Percentiles rank a stretch among this genome's conserved stretches.
Conservation (phyloP, 225 moss, liverwort and hornwort genomes). For the Sphagnum contortum region DNA sequence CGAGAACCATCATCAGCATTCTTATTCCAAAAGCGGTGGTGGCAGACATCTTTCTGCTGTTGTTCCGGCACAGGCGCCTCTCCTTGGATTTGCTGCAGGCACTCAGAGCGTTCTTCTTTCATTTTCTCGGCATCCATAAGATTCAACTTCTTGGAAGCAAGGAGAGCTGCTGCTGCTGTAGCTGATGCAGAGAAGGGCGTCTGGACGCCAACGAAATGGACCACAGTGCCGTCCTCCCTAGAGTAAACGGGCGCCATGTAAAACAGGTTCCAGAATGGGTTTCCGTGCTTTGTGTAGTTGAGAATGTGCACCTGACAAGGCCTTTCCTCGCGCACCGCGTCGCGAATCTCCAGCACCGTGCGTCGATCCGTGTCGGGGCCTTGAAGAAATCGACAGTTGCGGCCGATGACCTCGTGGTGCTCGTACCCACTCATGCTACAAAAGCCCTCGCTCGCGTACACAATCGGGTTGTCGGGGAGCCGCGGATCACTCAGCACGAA, state of each 20-base stretch:
- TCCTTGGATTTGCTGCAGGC: too few relatives aligned
- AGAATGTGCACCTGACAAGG: conserved; percentile 60
- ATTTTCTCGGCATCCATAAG: too few relatives aligned
- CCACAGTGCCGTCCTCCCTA: conserved; percentile 37
- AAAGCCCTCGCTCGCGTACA: conserved; percentile 68
- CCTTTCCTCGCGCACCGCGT: conserved; percentile 62
- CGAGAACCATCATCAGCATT: too few relatives aligned
- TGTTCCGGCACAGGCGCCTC: too few relatives aligned
- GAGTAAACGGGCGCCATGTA: conserved; percentile 62
- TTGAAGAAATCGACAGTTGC: conserved; percentile 78
- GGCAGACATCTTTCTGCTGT: too few relatives aligned
- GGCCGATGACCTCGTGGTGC: conserved; percentile 52
- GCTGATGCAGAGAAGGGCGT: conserved; percentile 25
- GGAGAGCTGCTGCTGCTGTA: too few relatives aligned
- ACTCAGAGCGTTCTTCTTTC: too few relatives aligned
- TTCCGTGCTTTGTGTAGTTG: conserved; percentile 73
- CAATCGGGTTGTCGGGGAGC: conserved; percentile 63
- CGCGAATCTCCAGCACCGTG: conserved; percentile 64
- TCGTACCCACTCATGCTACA: conserved; percentile 56
- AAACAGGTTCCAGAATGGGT: conserved; percentile 70
- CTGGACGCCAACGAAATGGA: conserved; percentile 73
- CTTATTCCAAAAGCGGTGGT: too few relatives aligned
- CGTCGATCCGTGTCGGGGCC: conserved; percentile 57
- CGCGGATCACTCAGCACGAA: conserved; percentile 78
- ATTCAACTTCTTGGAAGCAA: too few relatives aligned